These are phyloP conservation scores for Mycena sanguinolenta DNA, from an alignment of 768 basidiomycete species.

Conservation along the genomic window DNA sequence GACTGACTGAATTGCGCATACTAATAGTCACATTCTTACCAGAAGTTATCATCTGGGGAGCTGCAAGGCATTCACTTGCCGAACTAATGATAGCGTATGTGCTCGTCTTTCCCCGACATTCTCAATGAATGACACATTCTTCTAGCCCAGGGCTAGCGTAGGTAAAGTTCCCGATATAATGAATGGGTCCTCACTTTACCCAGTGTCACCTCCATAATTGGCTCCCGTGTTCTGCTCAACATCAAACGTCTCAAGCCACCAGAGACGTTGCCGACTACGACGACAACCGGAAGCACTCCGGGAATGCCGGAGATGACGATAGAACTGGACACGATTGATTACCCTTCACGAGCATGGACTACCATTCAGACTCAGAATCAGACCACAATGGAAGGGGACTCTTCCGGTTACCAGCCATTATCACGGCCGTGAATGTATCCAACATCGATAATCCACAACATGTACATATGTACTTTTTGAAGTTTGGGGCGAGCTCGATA, in stretches of 20 bases:
- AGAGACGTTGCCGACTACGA: constrained; percentile 9
- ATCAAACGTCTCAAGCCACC: constrained; percentile 20
- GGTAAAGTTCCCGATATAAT: not conserved
- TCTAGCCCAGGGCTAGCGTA: constrained; percentile 32
- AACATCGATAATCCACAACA: not conserved
- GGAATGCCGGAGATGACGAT: constrained; percentile 7
- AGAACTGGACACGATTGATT: constrained; percentile 34
- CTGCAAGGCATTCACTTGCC: constrained; percentile 27
- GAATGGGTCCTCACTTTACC: not conserved
- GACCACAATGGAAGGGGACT: not conserved
- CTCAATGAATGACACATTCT: not conserved
- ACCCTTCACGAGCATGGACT: constrained; percentile 24
- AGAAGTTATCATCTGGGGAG: constrained; percentile 31
- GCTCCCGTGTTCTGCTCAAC: constrained; percentile 34
- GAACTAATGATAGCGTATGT: constrained; percentile 33
- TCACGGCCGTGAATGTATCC: not conserved
- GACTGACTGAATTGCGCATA: not conserved
- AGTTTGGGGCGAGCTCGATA: too few relatives aligned
- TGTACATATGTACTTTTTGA: too few relatives aligned
- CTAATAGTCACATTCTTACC: constrained; percentile 31
- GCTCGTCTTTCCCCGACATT: not conserved
- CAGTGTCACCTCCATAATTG: constrained; percentile 32
- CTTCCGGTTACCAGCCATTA: not conserved
- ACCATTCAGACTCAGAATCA: constrained; percentile 25
- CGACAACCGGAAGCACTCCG: not conserved